phyloP scores from a whole-genome alignment of 768 basidiomycete genomes.

The Gloeopeniophorella convolvens region DNA sequence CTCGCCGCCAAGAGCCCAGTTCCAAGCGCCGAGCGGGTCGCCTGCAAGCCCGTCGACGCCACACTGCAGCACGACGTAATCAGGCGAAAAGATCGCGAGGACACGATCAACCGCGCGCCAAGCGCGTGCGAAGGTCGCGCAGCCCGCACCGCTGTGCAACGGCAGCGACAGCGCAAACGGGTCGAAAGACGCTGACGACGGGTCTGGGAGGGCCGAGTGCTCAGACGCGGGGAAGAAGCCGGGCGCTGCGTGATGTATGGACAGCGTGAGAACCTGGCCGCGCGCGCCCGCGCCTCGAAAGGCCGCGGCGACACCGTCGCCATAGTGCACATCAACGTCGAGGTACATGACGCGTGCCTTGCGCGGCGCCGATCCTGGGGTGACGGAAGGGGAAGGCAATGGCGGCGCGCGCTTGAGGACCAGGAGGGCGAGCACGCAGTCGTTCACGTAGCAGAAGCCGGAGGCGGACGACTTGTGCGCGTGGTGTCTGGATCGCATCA shows the following conservation, averaged over 20 bases:
- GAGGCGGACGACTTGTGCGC: constrained; percentile 71
- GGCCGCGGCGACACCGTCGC: constrained; percentile 80
- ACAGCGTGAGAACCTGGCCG: constrained; percentile 51
- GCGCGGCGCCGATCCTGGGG: constrained; percentile 12
- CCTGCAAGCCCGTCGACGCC: constrained; percentile 84
- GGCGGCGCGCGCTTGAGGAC: constrained; percentile 44
- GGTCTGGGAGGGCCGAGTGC: constrained; percentile 40
- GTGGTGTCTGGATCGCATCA: constrained; percentile 55
- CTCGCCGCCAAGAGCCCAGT: constrained; percentile 55
- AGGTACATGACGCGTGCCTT: constrained; percentile 78
- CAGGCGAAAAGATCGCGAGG: constrained; percentile 57
- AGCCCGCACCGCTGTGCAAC: constrained; percentile 63
- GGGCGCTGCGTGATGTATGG: constrained; percentile 74
- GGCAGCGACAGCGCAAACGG: constrained; percentile 78
- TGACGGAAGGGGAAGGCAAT: not conserved
- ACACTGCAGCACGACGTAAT: constrained; percentile 78
- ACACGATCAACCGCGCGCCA: constrained; percentile 61
- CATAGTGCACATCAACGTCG: constrained; percentile 89
- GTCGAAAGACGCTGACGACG: constrained; percentile 35
- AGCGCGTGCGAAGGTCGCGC: constrained; percentile 51
- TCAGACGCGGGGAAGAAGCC: constrained; percentile 77
- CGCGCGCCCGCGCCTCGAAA: constrained; percentile 37
- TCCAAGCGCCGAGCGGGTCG: constrained; percentile 71
- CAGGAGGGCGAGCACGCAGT: constrained; percentile 78
- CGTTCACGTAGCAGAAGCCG: constrained; percentile 94